Percentiles rank a stretch among this genome's conserved stretches.
Evolutionary conservation across 2,329 filamentous ascomycete genomes (phyloP).

Genomic region (Alternaria alternata): DNA sequence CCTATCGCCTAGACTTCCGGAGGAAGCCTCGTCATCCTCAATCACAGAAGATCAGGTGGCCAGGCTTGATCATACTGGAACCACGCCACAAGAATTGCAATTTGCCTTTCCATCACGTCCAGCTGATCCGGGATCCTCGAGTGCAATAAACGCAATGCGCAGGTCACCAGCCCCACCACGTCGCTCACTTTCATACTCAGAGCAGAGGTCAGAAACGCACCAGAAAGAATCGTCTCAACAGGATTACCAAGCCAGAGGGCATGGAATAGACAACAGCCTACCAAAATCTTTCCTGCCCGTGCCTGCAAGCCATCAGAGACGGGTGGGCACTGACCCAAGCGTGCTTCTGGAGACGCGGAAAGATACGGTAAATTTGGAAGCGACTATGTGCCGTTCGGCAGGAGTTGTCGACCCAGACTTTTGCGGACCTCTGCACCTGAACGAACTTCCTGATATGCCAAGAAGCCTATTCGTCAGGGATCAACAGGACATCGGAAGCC

Average conservation of each 20-base stretch:
- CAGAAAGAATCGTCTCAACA: not conserved
- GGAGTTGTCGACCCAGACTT: conserved; percentile 6
- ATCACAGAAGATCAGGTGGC: not conserved
- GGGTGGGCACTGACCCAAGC: conserved; percentile 1
- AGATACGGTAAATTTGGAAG: conserved; percentile 16
- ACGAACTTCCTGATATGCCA: conserved; percentile 10
- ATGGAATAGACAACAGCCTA: not conserved
- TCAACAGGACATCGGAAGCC: not conserved
- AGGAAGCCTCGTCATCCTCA: not conserved
- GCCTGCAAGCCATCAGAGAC: not conserved
- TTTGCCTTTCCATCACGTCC: not conserved
- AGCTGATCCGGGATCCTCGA: not conserved
- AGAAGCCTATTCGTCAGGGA: conserved; percentile 1
- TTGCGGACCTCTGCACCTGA: conserved; percentile 9
- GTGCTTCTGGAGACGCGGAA: conserved; percentile 14
- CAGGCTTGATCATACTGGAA: not conserved
- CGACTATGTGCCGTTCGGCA: conserved; percentile 18
- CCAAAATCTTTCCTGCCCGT: not conserved
- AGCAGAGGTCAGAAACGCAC: not conserved
- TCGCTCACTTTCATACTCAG: not conserved
- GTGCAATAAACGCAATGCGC: not conserved
- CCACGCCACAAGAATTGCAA: not conserved
- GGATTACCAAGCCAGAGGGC: conserved; percentile 3
- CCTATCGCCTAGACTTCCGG: not conserved
- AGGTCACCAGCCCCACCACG: not conserved